Conservation (phyloP, 1,139 yeast species). For the Casaregolazyma lundiana region DNA sequence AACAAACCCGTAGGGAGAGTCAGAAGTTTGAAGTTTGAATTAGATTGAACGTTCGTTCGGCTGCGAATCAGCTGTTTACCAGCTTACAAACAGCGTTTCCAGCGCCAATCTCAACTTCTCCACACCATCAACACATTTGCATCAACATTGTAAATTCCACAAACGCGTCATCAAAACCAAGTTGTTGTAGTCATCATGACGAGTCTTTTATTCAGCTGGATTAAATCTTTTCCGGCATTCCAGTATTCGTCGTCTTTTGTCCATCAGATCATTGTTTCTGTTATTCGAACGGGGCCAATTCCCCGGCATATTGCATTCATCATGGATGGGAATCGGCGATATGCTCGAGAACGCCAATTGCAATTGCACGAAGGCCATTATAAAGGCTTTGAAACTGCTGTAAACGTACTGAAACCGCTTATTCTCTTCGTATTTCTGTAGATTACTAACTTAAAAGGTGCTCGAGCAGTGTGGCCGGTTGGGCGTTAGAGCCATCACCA, state of each 20-base stretch:
- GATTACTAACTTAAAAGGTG: constrained; percentile 29
- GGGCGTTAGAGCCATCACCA: constrained; percentile 82
- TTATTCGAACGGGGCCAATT: constrained; percentile 69
- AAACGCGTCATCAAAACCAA: not conserved
- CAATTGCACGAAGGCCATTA: constrained; percentile 88
- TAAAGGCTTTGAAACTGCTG: constrained; percentile 86
- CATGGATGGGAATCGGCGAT: constrained; percentile 96
- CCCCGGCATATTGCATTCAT: constrained; percentile 91
- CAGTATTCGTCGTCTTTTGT: constrained; percentile 25
- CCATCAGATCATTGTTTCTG: constrained; percentile 23
- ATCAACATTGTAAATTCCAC: not conserved
- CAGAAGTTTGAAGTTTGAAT: no score
- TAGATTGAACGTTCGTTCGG: no score
- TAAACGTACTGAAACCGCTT: constrained; percentile 31
- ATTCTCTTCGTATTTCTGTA: constrained; percentile 3
- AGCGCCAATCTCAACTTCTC: no score
- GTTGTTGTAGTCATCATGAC: not conserved
- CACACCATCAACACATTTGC: not conserved
- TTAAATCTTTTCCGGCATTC: constrained; percentile 21
- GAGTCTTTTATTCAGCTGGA: constrained; percentile 17
- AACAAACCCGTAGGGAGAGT: no score
- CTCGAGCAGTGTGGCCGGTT: constrained; percentile 76
- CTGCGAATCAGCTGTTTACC: no score
- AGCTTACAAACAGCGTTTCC: no score
- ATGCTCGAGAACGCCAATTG: constrained; percentile 64